phyloP scores from a whole-genome alignment of 352 stramenopile genomes.

The Aphanomyces astaci region DNA sequence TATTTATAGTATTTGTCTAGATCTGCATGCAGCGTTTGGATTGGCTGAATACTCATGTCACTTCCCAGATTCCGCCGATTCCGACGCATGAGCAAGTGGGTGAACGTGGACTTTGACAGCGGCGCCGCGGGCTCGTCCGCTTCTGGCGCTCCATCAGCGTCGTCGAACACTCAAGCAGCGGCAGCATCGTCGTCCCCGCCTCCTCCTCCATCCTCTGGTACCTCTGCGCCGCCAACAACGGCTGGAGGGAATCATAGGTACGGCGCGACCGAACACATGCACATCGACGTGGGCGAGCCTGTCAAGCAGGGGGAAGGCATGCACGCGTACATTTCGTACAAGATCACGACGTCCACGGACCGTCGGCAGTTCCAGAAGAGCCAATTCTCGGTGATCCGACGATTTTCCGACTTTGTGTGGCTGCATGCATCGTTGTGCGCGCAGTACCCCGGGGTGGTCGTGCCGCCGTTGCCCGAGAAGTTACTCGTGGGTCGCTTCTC shows the following conservation, averaged over 20 bases:
- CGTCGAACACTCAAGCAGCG: not conserved
- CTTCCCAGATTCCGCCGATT: not conserved
- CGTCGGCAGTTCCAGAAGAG: slow-evolving; percentile 76
- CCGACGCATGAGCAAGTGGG: slow-evolving; percentile 17
- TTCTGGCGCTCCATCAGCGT: not conserved
- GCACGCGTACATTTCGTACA: slow-evolving; percentile 97
- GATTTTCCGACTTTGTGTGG: slow-evolving; percentile 96
- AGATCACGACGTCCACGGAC: slow-evolving; percentile 78
- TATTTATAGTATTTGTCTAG: no score
- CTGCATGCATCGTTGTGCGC: slow-evolving; percentile 83
- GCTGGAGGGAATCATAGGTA: not conserved
- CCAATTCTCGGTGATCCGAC: slow-evolving; percentile 87
- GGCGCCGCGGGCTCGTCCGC: not conserved
- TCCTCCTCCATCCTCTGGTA: not conserved
- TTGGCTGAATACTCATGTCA: not conserved
- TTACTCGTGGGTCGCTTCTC: slow-evolving; percentile 91
- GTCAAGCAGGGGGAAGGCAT: slow-evolving; percentile 95
- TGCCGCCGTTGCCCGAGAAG: slow-evolving; percentile 95
- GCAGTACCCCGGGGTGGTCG: slow-evolving; percentile 85
- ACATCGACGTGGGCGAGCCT: slow-evolving; percentile 89
- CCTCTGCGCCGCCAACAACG: not conserved
- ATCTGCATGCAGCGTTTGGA: not conserved
- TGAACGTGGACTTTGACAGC: slow-evolving; percentile 17
- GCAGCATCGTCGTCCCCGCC: not conserved
- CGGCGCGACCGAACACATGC: slow-evolving; percentile 32